These are phyloP conservation scores for Thalassiosira livingstoniorum DNA, from an alignment of 352 stramenopile species.

Conservation along the genomic window DNA sequence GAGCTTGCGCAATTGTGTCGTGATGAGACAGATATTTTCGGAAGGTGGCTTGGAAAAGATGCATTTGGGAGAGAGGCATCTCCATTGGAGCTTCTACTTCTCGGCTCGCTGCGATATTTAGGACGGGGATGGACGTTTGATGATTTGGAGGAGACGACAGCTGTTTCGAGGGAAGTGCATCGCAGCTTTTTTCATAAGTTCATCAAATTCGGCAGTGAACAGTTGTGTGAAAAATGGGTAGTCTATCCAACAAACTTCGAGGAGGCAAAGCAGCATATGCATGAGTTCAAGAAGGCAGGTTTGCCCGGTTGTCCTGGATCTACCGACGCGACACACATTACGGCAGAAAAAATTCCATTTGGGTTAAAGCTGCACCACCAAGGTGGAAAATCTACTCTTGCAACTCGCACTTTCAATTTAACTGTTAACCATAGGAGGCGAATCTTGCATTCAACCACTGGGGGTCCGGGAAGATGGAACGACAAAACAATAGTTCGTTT, in stretches of 20 bases:
- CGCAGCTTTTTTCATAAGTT: constrained; percentile 22
- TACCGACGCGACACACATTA: constrained; percentile 1
- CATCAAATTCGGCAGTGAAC: constrained; percentile 11
- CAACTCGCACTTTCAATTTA: constrained; percentile 1
- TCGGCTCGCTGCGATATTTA: constrained; percentile 28
- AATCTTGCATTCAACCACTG: not conserved
- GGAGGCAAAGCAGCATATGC: not conserved
- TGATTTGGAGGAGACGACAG: constrained; percentile 15
- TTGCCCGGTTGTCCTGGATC: not conserved
- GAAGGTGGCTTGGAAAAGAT: not conserved
- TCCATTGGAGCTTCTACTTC: constrained; percentile 13
- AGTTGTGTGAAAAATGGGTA: constrained; percentile 8
- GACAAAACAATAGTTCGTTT: constrained; percentile 2
- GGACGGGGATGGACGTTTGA: constrained; percentile 21
- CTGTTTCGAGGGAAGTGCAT: constrained; percentile 22
- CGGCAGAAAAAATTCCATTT: not conserved
- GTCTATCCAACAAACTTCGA: not conserved
- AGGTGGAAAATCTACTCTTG: not conserved
- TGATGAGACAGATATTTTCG: not conserved
- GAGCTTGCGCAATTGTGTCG: not conserved
- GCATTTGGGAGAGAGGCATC: not conserved
- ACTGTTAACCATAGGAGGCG: constrained; percentile 6
- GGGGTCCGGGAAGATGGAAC: not conserved
- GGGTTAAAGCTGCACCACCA: not conserved
- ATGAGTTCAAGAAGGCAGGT: not conserved